A percentile compares a stretch with the other conserved stretches of the same genome.
phyloP scores from a whole-genome alignment of 371 early-diverging fungal species.

The Mortierella sp. region DNA sequence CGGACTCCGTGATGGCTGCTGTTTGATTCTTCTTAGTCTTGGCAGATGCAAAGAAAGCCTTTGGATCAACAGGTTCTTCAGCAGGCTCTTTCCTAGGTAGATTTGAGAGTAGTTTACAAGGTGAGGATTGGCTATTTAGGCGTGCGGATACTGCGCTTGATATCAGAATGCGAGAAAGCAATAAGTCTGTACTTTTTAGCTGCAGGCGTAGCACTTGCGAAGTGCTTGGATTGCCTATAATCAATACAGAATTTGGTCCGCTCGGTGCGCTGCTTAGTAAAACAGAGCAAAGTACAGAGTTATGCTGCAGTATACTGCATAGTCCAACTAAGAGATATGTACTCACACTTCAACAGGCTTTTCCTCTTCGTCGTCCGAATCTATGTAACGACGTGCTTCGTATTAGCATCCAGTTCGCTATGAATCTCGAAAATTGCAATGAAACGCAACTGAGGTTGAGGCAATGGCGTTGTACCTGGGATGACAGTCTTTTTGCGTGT shows the following conservation, averaged over 20 bases:
- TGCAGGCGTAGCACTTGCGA: slow-evolving; percentile 18
- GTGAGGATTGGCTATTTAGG: neutral
- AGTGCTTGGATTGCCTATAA: slow-evolving; percentile 50
- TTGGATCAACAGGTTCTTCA: slow-evolving; percentile 38
- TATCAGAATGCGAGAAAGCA: neutral
- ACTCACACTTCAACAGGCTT: slow-evolving; percentile 36
- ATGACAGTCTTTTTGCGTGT: slow-evolving; percentile 39
- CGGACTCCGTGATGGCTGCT: slow-evolving; percentile 1
- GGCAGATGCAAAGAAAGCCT: slow-evolving; percentile 36
- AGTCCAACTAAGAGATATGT: neutral
- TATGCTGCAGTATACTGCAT: neutral
- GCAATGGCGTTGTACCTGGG: slow-evolving; percentile 15
- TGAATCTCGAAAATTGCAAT: too few relatives aligned
- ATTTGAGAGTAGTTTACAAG: neutral
- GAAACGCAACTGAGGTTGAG: neutral
- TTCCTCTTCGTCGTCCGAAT: slow-evolving; percentile 46
- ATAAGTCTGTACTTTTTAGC: slow-evolving; percentile 17
- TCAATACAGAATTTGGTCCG: neutral
- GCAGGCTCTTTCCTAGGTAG: slow-evolving; percentile 17
- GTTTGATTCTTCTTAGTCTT: slow-evolving; percentile 27
- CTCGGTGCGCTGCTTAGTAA: neutral
- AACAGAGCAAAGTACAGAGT: neutral
- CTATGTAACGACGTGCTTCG: neutral
- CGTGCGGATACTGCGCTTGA: neutral
- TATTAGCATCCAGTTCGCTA: neutral